phyloP scores from a whole-genome alignment of 1,139 yeast species.

The Candida frijolesensis region DNA sequence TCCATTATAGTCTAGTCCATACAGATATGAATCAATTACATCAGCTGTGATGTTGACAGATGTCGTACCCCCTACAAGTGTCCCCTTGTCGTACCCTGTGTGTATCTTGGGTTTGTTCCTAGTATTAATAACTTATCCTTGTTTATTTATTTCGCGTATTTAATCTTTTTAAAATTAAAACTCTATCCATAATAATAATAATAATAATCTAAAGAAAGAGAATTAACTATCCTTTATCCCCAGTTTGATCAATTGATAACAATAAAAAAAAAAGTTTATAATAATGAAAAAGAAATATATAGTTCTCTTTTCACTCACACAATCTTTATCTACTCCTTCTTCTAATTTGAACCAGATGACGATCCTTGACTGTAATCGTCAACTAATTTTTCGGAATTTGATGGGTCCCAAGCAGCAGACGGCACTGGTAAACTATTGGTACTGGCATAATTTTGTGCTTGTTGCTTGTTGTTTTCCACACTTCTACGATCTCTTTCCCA shows the following conservation, averaged over 20 bases:
- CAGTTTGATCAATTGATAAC: no score
- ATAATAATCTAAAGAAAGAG: neutral
- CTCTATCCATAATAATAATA: neutral
- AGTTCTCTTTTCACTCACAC: neutral
- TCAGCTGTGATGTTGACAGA: no score
- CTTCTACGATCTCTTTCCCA: conserved; percentile 70
- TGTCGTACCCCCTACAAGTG: no score
- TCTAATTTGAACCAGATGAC: conserved; percentile 18
- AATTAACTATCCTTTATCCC: no score
- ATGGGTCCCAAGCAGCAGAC: conserved; percentile 53
- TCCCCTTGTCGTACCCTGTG: no score
- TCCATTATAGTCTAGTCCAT: no score
- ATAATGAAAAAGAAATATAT: no score
- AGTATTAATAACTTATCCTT: neutral
- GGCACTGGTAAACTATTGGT: conserved; percentile 35
- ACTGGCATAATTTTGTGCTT: conserved; percentile 3
- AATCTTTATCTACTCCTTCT: no score
- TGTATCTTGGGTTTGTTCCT: no score
- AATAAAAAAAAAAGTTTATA: no score
- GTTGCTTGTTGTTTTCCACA: conserved; percentile 21
- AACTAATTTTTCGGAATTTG: conserved; percentile 29
- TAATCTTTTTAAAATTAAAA: neutral
- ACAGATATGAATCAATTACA: no score
- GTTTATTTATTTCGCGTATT: neutral
- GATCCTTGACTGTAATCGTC: conserved; percentile 34